Evolutionary conservation across 768 basidiomycete species (phyloP).

Genomic region (Mycena polygramma): DNA sequence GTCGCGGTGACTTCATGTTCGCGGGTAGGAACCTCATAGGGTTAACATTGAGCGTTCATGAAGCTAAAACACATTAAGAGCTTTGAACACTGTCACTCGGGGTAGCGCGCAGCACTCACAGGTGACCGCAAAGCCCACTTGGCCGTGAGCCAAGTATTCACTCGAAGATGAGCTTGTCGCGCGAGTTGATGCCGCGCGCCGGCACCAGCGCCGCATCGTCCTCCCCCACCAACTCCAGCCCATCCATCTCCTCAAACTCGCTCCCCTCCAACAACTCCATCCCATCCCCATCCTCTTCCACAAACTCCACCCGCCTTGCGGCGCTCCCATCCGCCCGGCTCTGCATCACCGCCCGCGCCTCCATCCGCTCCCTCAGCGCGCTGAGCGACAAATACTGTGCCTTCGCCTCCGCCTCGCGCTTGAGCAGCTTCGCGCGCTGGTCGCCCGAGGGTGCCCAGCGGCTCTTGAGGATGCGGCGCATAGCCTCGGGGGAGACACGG

Average conservation of each 20-base stretch:
- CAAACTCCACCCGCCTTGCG: not conserved
- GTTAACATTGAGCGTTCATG: not conserved
- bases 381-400: constrained; percentile 53
- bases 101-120: not conserved
- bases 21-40: not conserved
- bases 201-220: not conserved
- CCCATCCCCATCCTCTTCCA: not conserved
- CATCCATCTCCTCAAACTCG: constrained; percentile 15
- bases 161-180: constrained; percentile 22
- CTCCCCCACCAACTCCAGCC: not conserved
- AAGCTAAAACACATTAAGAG: constrained; percentile 18
- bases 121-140: not conserved
- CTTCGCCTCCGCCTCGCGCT: constrained; percentile 63
- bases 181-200: constrained; percentile 10
- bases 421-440: constrained; percentile 61
- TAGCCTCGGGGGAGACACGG: too few species aligned
- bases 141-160: too few species aligned
- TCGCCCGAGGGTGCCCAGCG: constrained; percentile 75
- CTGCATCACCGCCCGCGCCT: constrained; percentile 50
- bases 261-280: constrained; percentile 40
- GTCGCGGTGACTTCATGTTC: too few species aligned
- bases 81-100: not conserved
- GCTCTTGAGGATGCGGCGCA: constrained; percentile 62
- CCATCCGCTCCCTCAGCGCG: constrained; percentile 58
- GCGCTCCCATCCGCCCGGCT: constrained; percentile 46